Evolutionary conservation across 768 basidiomycete genomes (phyloP).

Genomic region (Mycena albidolilacea): DNA sequence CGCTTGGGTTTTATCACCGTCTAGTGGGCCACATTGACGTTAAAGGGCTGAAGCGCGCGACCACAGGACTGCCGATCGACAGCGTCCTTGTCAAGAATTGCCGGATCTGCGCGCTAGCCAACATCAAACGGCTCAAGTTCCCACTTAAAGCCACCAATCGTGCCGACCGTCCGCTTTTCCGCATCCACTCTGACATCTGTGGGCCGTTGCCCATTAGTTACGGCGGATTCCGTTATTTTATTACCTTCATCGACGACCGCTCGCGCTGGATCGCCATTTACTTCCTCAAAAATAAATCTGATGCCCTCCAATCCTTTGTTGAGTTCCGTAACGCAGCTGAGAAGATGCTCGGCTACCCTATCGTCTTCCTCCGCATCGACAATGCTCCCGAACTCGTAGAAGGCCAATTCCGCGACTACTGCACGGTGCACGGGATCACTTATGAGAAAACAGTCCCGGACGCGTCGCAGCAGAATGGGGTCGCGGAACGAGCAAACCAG

Average conservation of each 20-base stretch:
- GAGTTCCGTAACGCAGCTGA: conserved; percentile 29
- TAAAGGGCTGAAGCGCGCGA: conserved; percentile 39
- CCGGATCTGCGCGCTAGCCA: conserved; percentile 33
- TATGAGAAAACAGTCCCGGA: no score
- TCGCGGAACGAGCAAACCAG: no score
- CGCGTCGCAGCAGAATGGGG: no score
- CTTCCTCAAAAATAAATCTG: conserved; percentile 22
- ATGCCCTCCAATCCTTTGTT: conserved; percentile 25
- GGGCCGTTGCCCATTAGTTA: conserved; percentile 34
- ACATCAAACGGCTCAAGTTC: conserved; percentile 34
- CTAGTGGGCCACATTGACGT: conserved; percentile 41
- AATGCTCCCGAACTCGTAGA: no score
- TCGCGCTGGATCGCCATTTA: conserved; percentile 27
- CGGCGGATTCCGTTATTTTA: conserved; percentile 40
- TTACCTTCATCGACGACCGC: conserved; percentile 46
- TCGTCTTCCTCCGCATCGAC: conserved; percentile 39
- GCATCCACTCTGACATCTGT: conserved; percentile 41
- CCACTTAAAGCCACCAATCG: conserved; percentile 20
- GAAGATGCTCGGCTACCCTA: not conserved
- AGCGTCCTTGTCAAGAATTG: conserved; percentile 28
- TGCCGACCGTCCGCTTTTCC: conserved; percentile 32
- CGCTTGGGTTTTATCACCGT: conserved; percentile 32
- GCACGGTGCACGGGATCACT: no score
- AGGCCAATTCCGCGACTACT: no score
- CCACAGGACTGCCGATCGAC: conserved; percentile 32